Base-by-base conservation (phyloP, 192 early-diverging fungal genomes). In the Lobosporangium transversale region DNA sequence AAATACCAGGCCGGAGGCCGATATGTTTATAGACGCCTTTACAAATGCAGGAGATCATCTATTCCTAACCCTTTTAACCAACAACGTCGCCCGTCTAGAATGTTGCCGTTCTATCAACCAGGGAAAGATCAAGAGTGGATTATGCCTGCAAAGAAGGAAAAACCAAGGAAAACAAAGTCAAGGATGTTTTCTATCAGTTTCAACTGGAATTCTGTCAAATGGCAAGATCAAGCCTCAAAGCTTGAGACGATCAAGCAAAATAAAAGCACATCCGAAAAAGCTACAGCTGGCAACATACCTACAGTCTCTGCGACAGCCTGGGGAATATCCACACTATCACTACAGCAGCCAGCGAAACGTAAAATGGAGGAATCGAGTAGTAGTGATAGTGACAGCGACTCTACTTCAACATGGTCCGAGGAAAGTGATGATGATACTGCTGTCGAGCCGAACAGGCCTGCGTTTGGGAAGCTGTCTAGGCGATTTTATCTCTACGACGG, bases 41-140 rank as follows among this genome's bases (percentile, higher is more conserved):
- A 67, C 37, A 76, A 76, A 30, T 51, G 65, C 24, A 47, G 59
- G 48, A 61, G 29, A 51, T 52, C 63, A 3, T 56, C 59, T 3
- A 45, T 56, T 1, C 58, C 27, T 8, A 49, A 20, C 27, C 26
- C 61, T 4, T 44, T 42, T 37, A 51, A 15, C 7, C 30, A 29
- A 0, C 18, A 62, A n/a, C 58, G 64, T 11, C 57, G 58, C 6
- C 64, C 56, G 47, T 45, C 58, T 12, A 66, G 43, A 15, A 59
- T 66, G 52, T 54, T 76, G 7, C 73, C 73, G 3, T 67, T 66
- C 45, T 76, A 76, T 49, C 73, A 67, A 42, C 73, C 73, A 15
- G 73, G 73, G 5, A 76, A 76, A 26, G 65, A 62, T 36, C 73
- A 67, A 33, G 73, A 76, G 20, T 76, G 73, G 73, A 58, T 76